Evolutionary conservation across 2,329 filamentous ascomycete genomes (phyloP), one percentile per base, ranked within the genome.

Genomic region (Fusarium circinatum): DNA sequence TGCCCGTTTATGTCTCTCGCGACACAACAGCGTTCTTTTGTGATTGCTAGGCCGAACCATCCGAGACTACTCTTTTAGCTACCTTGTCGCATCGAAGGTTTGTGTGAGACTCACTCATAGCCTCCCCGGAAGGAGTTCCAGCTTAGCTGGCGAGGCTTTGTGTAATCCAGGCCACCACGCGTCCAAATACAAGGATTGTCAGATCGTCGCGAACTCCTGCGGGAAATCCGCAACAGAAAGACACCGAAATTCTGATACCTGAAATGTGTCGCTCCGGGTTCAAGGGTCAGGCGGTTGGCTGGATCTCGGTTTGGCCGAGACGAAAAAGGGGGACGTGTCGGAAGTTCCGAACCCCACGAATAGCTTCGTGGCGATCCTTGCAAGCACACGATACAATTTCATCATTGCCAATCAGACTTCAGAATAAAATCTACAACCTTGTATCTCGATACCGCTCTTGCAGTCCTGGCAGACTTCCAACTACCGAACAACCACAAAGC

Each of bases 261-360:
- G 4, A 0, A 18, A 13, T 1, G 14, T 0, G 13, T 9, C 3
- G 1, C 15, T 32, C 47, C 28, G 15, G 14, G 7, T 6, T 13
- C 10, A n/a, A 6, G 20, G 8, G 45, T 30, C 13, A 8, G 45
- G 9, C 20, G 45, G 4, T 18, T 3, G 28, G 47, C 1, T 14
- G 0, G 8, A n/a, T 5, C 15, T 52, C 49, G 49, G 49, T 15
- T 20, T 52, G 17, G 13, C 49, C 49, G 49, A 36, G 17, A 11
- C 1, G 5, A 36, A 51, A 51, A 14, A 4, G 15, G n/a, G 30
- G 18, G n/a, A 3, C 2, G 2, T 8, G 8, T 36, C 49, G 49
- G 49, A 52, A 52, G 32, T 52, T 52, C 49, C 32, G 49, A 52
- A 4, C 3, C 22, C 4, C 3, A 10, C 3, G 10, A 36, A 20